These are phyloP conservation scores for Malassezia arunalokei DNA, from an alignment of 1,284 basidiomycete genomes.

Conservation along the genomic window DNA sequence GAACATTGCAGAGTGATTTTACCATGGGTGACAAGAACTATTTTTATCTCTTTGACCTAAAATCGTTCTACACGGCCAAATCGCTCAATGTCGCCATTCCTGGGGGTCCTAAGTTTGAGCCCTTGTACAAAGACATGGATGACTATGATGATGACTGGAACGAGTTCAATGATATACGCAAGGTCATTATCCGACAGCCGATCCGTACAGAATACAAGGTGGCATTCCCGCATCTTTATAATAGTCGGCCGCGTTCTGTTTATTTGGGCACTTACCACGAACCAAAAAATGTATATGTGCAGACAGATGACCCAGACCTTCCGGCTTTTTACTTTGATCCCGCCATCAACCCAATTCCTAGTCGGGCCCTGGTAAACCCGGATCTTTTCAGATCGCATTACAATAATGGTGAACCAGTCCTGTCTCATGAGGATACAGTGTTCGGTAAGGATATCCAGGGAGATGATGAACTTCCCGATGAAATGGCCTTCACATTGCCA, in stretches of 20 bases:
- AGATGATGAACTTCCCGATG: slow-evolving; percentile 48
- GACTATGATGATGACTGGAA: slow-evolving; percentile 99
- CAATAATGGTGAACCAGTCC: slow-evolving; percentile 40
- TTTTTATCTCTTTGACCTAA: slow-evolving; percentile 86
- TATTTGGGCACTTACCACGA: slow-evolving; percentile 81
- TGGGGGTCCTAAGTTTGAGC: slow-evolving; percentile 81
- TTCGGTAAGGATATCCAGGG: slow-evolving; percentile 70
- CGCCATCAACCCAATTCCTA: slow-evolving; percentile 62
- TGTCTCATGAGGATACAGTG: slow-evolving; percentile 79
- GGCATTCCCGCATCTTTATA: slow-evolving; percentile 97
- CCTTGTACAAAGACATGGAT: slow-evolving; percentile 70
- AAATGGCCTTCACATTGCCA: slow-evolving; percentile 78
- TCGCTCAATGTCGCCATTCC: slow-evolving; percentile 91
- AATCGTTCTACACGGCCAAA: slow-evolving; percentile 95
- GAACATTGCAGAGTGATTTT: slow-evolving; percentile 82
- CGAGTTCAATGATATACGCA: slow-evolving; percentile 99
- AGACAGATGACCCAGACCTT: slow-evolving; percentile 93
- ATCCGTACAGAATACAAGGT: slow-evolving; percentile 99
- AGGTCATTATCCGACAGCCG: slow-evolving; percentile 97
- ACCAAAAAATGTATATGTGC: slow-evolving; percentile 95
- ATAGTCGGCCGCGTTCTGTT: slow-evolving; percentile 90
- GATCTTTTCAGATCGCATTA: slow-evolving; percentile 29
- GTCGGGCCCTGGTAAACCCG: slow-evolving; percentile 24
- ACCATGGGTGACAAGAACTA: slow-evolving; percentile 69
- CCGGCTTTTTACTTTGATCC: slow-evolving; percentile 99